Conservation (phyloP, 768 basidiomycete species). For the Fomitopsis pulvina region DNA sequence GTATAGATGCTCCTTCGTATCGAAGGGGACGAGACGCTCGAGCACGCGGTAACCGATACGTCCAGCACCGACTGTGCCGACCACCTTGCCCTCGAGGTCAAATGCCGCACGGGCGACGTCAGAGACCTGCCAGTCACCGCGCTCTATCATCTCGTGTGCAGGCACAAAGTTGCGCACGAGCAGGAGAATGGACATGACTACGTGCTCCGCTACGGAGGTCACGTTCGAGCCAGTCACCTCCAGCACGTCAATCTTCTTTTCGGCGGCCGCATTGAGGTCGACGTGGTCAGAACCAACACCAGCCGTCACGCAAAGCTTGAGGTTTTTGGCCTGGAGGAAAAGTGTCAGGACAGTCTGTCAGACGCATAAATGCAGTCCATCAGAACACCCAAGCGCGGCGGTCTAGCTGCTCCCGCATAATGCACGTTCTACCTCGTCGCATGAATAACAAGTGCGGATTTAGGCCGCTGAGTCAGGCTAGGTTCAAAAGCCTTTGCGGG, state of each 20-base stretch:
- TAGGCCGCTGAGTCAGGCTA: too few relatives aligned
- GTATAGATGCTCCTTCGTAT: constrained; percentile 87
- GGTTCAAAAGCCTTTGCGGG: too few relatives aligned
- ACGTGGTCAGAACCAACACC: constrained; percentile 90
- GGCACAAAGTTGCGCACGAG: constrained; percentile 88
- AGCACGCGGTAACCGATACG: constrained; percentile 85
- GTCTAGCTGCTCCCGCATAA: too few relatives aligned
- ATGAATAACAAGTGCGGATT: too few relatives aligned
- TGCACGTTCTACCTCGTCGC: too few relatives aligned
- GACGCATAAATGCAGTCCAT: too few relatives aligned
- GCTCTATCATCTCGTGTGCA: constrained; percentile 85
- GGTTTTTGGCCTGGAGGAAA: constrained; percentile 59
- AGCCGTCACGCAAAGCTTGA: constrained; percentile 86
- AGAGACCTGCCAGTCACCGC: constrained; percentile 85
- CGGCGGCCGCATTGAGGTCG: constrained; percentile 83
- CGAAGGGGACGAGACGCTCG: constrained; percentile 73
- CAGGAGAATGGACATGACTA: constrained; percentile 83
- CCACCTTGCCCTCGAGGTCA: constrained; percentile 87
- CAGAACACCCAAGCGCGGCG: too few relatives aligned
- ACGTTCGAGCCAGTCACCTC: constrained; percentile 86
- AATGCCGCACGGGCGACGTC: constrained; percentile 76
- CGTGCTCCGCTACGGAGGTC: constrained; percentile 87
- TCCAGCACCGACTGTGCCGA: constrained; percentile 81
- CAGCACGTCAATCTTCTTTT: constrained; percentile 60
- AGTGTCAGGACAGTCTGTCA: background rate